Percentiles rank a stretch among this genome's conserved stretches.
Evolutionary conservation across 352 stramenopile species (phyloP).

Genomic region (Phytopythium aichiense): DNA sequence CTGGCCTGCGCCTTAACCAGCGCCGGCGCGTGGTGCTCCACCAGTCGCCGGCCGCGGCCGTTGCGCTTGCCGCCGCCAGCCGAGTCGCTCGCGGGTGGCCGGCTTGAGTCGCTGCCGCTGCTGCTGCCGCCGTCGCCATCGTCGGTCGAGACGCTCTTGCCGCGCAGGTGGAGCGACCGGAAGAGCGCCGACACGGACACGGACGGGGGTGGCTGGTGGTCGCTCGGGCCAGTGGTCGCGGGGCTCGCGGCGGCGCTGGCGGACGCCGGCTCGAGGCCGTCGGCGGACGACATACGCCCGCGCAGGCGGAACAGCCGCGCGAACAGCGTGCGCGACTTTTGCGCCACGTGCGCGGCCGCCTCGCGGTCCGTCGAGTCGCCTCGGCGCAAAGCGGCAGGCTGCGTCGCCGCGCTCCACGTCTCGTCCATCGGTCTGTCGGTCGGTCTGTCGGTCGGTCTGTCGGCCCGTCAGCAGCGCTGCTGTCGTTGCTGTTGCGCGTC

Average conservation of each 20-base stretch:
- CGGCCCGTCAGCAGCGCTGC: background rate
- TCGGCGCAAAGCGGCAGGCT: constrained; percentile 10
- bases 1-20: background rate
- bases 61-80: background rate
- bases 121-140: background rate
- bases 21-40: background rate
- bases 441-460: constrained; percentile 7
- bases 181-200: constrained; percentile 28
- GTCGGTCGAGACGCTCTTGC: constrained; percentile 7
- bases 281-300: constrained; percentile 11
- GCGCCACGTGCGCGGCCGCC: constrained; percentile 12
- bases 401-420: constrained; percentile 2
- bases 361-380: constrained; percentile 4
- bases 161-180: constrained; percentile 28
- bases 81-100: background rate
- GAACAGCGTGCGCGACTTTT: constrained; percentile 15
- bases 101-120: background rate
- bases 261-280: background rate
- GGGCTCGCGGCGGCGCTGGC: background rate
- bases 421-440: constrained; percentile 10
- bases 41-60: background rate
- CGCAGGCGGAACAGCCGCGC: constrained; percentile 33
- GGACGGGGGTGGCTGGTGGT: constrained; percentile 5
- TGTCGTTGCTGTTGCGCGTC: background rate
- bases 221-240: background rate